A percentile compares a stretch with the other conserved stretches of the same genome.
Evolutionary conservation across 2,329 filamentous ascomycete genomes (phyloP).

Genomic region (Elsinoe perseae): DNA sequence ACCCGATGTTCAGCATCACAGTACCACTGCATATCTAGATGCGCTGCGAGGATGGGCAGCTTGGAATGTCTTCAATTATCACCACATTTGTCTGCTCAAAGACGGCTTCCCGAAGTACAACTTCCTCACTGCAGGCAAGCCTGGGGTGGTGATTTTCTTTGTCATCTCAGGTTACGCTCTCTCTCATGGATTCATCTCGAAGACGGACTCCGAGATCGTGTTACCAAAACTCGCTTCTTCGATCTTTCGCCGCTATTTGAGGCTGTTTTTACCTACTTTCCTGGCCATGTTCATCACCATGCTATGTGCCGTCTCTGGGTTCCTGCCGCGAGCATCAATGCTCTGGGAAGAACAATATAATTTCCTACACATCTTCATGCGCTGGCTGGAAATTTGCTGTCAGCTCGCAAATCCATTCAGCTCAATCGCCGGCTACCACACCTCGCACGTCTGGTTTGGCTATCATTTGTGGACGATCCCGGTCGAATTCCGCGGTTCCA

Average conservation of each 20-base stretch:
- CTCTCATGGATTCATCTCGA: constrained; percentile 34
- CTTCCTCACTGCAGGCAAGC: constrained; percentile 44
- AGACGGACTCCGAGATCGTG: constrained; percentile 27
- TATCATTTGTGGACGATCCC: constrained; percentile 4
- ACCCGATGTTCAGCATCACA: not conserved
- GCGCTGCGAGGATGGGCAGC: constrained; percentile 22
- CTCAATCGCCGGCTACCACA: not conserved
- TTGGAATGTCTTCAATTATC: constrained; percentile 23
- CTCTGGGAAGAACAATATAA: not conserved
- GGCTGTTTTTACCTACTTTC: constrained; percentile 21
- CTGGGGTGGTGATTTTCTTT: constrained; percentile 55
- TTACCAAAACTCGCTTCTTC: constrained; percentile 20
- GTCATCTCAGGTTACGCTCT: constrained; percentile 56
- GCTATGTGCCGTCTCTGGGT: not conserved
- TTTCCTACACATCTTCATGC: not conserved
- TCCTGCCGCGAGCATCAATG: not conserved
- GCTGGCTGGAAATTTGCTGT: not conserved
- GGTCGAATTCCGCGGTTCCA: constrained; percentile 2
- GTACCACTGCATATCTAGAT: constrained; percentile 29
- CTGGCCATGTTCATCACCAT: constrained; percentile 17
- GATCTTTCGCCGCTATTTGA: constrained; percentile 22
- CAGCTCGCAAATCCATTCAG: not conserved
- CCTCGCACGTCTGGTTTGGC: not conserved
- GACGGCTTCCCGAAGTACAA: constrained; percentile 49
- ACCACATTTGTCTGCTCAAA: constrained; percentile 31